Evolutionary conservation across 2,329 filamentous ascomycete genomes (phyloP).

Genomic region (Apiospora phragmitis): DNA sequence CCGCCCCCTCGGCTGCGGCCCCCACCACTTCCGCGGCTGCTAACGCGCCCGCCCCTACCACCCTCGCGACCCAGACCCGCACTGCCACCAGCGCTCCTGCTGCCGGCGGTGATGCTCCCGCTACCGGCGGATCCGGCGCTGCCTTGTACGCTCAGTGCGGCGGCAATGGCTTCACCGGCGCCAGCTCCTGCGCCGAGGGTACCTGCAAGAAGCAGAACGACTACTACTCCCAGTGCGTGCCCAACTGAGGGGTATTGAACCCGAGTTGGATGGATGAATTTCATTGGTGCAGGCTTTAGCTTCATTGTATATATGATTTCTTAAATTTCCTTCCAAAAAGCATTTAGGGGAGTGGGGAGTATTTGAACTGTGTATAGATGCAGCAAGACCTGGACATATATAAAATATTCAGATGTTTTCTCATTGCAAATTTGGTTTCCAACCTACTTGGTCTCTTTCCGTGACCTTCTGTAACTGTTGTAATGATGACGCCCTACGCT

Average conservation of each 20-base stretch:
- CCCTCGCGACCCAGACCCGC: slow-evolving; percentile 14
- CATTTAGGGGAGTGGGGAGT: neutral
- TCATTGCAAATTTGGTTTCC: neutral
- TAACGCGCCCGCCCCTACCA: slow-evolving; percentile 15
- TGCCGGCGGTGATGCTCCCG: slow-evolving; percentile 1
- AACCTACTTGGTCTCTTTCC: neutral
- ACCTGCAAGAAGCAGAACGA: slow-evolving; percentile 15
- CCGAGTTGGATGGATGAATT: neutral
- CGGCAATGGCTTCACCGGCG: slow-evolving; percentile 12
- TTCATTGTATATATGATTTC: slow-evolving; percentile 6
- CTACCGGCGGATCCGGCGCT: neutral
- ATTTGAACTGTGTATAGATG: slow-evolving; percentile 8
- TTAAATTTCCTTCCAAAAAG: neutral
- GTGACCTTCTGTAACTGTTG: neutral
- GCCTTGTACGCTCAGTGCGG: slow-evolving; percentile 17
- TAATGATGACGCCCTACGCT: neutral
- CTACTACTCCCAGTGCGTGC: slow-evolving; percentile 17
- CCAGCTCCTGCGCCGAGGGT: slow-evolving; percentile 13
- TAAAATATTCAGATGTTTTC: neutral
- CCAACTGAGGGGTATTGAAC: neutral
- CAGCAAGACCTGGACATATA: neutral
- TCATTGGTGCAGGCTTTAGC: neutral
- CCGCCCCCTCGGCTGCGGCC: slow-evolving; percentile 6
- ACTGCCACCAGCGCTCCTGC: slow-evolving; percentile 9
- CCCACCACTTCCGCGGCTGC: neutral